A percentile compares a stretch with the other conserved stretches of the same genome.
Evolutionary conservation across 176 grass and related monocot genomes (phyloP).

Genomic region (Rhynchospora pubera): DNA sequence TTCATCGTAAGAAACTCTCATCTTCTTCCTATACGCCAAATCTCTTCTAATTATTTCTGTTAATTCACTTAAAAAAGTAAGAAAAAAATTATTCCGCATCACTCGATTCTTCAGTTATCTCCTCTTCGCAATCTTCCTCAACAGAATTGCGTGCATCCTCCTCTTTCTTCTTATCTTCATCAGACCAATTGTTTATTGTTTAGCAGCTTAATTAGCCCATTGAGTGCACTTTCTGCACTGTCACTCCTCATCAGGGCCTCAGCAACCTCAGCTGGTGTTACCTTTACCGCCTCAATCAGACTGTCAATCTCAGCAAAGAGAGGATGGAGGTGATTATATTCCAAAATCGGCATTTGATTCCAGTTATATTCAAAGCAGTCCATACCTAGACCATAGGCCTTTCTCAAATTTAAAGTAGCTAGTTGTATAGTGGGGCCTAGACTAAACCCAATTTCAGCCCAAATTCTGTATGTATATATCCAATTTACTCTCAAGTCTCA

Average conservation of each 20-base stretch:
- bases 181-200: constrained; percentile 33
- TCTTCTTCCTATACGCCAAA: background rate
- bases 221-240: constrained; percentile 19
- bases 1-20: background rate
- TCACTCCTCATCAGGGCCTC: constrained; percentile 73
- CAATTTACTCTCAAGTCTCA: too few species aligned
- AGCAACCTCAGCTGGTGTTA: constrained; percentile 62
- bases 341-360: background rate
- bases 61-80: background rate
- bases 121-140: constrained; percentile 19
- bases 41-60: background rate
- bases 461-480: background rate
- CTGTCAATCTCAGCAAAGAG: constrained; percentile 45
- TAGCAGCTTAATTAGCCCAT: constrained; percentile 37
- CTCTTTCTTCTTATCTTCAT: constrained; percentile 10
- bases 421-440: background rate
- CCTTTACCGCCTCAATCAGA: constrained; percentile 32
- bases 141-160: constrained; percentile 4
- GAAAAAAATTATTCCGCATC: background rate
- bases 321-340: too few species aligned
- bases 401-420: background rate
- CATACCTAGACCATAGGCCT: background rate
- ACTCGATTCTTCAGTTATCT: background rate
- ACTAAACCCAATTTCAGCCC: background rate
- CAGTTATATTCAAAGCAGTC: background rate